Base-by-base conservation (phyloP, 176 grass and related monocot genomes). In the Saccharum spontaneum region DNA sequence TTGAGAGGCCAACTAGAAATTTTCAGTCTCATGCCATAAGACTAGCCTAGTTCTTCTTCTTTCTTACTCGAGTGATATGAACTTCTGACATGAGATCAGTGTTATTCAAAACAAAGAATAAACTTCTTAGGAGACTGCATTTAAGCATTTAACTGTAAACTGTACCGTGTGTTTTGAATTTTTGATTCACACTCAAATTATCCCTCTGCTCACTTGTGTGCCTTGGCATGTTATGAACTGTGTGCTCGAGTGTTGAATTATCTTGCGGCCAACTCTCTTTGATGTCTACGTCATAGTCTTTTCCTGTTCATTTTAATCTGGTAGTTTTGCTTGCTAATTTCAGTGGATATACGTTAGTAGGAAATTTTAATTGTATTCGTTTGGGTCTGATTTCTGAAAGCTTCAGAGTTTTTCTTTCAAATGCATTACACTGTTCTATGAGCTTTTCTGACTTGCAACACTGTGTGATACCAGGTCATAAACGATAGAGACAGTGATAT, bases 401-500 rank as follows among this genome's bases (percentile, higher is more conserved):
- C 44, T 50, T 74, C 24, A 10, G 6, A 4, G 10, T 33, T 28
- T 9, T 33, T 30, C 62, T 17, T 50, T 33, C 16, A 8, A 50
- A 34, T 52, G 45, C 7, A 20, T 33, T 75, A 18, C 45, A 33
- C 15, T 1, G 31, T 33, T 75, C 45, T 33, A 22, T 34, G 3
- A 20, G 72, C 26, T 52, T 26, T 11, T 15, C 16, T 16, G 17
- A 37, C 41, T 33, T n/a, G 36, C 3, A 73, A 79, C 54, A 23
- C 28, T 54, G 33, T 64, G 11, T 36, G 39, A 33, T 88, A 69
- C 81, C 83, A 98, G 97, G 97, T 92, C n/a, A 91, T 92, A 75
- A 73, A 84, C 59, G 93, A 95, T 45, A 88, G 90, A 74, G 90
- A 90, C n/a, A 95, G 89, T 76, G 97, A 98, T 78, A 84, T 98